These are phyloP conservation scores for Conidiobolus incongruus DNA, from an alignment of 371 early-diverging fungal species.

Conservation along the genomic window DNA sequence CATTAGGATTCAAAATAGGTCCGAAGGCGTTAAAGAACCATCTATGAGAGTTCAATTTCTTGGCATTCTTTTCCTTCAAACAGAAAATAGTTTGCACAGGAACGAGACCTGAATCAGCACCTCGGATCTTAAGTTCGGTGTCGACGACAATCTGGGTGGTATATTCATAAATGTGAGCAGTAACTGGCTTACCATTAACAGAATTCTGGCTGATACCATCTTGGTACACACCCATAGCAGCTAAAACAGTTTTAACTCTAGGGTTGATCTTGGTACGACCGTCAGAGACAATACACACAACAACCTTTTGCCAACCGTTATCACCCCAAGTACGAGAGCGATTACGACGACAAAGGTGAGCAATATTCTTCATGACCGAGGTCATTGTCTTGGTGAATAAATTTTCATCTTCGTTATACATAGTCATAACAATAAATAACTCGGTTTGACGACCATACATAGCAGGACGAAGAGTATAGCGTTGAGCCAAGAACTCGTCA, in stretches of 20 bases:
- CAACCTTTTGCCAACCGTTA: conserved; percentile 62
- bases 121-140: conserved; percentile 17
- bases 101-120: conserved; percentile 22
- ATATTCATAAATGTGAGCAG: conserved; percentile 65
- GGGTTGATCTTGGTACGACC: conserved; percentile 46
- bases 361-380: conserved; percentile 57
- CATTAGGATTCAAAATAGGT: conserved; percentile 33
- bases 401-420: conserved; percentile 36
- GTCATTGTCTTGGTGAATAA: conserved; percentile 50
- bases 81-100: conserved; percentile 65
- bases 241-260: conserved; percentile 23
- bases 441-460: conserved; percentile 23
- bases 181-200: conserved; percentile 26
- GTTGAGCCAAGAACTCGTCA: conserved; percentile 18
- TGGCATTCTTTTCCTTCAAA: conserved; percentile 68
- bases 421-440: conserved; percentile 41
- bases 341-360: conserved; percentile 37
- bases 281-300: conserved; percentile 64
- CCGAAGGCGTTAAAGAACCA: conserved; percentile 74
- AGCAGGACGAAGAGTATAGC: conserved; percentile 20
- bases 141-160: conserved; percentile 43
- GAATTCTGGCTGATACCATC: conserved; percentile 40
- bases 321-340: conserved; percentile 38
- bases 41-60: conserved; percentile 71
- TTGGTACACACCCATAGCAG: conserved; percentile 44